Conservation (phyloP, 345 rosid species). For the Salix dunnii region DNA sequence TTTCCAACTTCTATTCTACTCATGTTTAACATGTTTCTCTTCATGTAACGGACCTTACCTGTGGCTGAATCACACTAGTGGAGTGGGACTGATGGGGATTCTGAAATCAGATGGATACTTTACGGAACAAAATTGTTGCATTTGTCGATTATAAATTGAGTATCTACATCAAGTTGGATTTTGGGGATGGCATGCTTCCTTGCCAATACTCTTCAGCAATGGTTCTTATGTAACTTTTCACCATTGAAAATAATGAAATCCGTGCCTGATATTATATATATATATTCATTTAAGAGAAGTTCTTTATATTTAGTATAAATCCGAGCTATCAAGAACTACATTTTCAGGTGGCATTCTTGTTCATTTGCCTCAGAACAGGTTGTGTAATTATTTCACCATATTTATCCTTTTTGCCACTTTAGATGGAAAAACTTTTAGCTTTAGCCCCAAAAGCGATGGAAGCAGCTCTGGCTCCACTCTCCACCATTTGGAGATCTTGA, state of each 20-base stretch:
- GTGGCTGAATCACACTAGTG: background rate
- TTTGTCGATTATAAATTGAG: background rate
- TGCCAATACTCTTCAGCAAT: background rate
- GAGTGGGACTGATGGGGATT: background rate
- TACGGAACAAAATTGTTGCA: background rate
- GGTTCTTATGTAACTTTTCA: background rate
- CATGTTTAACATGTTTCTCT: background rate
- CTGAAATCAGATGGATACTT: background rate
- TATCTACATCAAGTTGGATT: background rate
- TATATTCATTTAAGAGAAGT: background rate
- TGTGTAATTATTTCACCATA: conserved; percentile 3
- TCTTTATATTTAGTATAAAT: background rate
- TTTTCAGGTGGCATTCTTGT: background rate
- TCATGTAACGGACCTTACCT: background rate
- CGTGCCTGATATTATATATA: background rate
- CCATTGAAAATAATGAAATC: background rate
- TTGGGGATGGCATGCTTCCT: background rate
- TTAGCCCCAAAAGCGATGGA: conserved; percentile 40
- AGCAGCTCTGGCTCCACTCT: conserved; percentile 47
- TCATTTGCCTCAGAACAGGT: background rate
- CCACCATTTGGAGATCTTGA: conserved; percentile 72
- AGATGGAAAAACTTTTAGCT: conserved; percentile 55
- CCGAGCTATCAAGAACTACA: background rate
- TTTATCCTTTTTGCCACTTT: conserved; percentile 16
- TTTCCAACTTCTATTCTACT: background rate